These are phyloP conservation scores for Aphanoascus verrucosus DNA, from an alignment of 2,329 filamentous ascomycete species.

Conservation along the genomic window DNA sequence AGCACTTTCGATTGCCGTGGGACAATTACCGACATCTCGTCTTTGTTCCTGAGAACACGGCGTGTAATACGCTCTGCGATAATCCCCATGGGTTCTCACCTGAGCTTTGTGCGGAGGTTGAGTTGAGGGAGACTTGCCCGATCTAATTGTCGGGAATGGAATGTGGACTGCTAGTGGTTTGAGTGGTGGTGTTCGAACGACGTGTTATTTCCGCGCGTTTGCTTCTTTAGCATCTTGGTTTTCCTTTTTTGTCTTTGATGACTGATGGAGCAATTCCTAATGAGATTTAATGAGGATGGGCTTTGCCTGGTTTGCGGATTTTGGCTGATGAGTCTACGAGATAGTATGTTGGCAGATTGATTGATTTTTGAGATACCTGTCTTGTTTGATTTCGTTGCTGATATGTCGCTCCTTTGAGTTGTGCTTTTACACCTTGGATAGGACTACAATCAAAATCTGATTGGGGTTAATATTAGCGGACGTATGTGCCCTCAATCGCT, in stretches of 20 bases:
- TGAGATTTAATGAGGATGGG: no score
- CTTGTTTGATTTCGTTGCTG: no score
- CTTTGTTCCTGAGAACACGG: slow-evolving; percentile 7
- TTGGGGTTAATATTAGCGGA: no score
- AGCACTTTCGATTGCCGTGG: slow-evolving; percentile 8
- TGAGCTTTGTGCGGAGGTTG: slow-evolving; percentile 3
- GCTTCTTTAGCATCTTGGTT: neutral
- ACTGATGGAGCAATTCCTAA: neutral
- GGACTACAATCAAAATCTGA: no score
- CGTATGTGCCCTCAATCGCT: slow-evolving; percentile 17
- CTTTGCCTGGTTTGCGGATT: no score
- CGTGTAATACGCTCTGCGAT: slow-evolving; percentile 7
- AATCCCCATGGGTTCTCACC: slow-evolving; percentile 9
- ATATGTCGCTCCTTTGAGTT: neutral
- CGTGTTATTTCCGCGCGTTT: no score
- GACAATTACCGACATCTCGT: slow-evolving; percentile 9
- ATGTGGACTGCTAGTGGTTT: neutral
- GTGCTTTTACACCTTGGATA: no score
- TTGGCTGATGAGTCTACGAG: no score
- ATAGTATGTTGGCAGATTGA: no score
- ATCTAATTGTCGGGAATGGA: neutral
- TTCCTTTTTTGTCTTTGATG: neutral
- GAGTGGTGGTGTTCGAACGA: no score
- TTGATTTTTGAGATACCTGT: no score
- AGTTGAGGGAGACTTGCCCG: slow-evolving; percentile 8